Conservation (phyloP, 2,329 filamentous ascomycete species). For the Fusarium tjaetaba region DNA sequence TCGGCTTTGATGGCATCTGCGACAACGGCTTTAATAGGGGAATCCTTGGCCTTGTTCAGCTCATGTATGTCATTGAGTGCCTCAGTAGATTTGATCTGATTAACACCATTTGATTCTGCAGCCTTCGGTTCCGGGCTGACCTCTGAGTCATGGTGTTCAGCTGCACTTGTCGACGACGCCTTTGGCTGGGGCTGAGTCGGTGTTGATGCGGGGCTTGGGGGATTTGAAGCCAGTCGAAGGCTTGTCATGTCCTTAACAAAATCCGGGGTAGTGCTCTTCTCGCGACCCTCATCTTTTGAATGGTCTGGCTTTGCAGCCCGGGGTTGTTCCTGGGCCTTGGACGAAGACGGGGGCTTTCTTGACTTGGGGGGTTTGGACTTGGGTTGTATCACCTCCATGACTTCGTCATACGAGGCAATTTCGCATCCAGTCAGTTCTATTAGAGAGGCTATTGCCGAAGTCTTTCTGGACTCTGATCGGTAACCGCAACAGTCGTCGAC, state of each 20-base stretch:
- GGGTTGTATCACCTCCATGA: conserved; percentile 55
- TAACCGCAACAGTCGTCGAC: conserved; percentile 91
- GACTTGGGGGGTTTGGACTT: conserved; percentile 21
- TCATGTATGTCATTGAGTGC: background rate
- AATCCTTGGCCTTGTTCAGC: background rate
- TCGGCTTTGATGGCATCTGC: background rate
- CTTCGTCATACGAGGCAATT: conserved; percentile 66
- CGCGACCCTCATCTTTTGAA: conserved; percentile 17
- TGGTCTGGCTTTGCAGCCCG: conserved; percentile 4
- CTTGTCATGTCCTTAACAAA: conserved; percentile 47
- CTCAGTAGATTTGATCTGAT: background rate
- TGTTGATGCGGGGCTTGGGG: conserved; percentile 33
- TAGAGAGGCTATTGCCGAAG: conserved; percentile 75
- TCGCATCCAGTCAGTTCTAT: conserved; percentile 79
- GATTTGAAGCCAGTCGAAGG: conserved; percentile 44
- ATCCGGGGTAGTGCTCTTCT: conserved; percentile 43
- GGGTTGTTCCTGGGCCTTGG: conserved; percentile 19
- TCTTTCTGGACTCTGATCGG: conserved; percentile 74
- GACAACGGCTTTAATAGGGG: conserved; percentile 18
- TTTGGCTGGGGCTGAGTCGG: conserved; percentile 35
- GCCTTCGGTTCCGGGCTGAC: conserved; percentile 24
- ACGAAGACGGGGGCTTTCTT: conserved; percentile 8
- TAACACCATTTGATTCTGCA: conserved; percentile 21
- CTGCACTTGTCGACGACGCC: conserved; percentile 30
- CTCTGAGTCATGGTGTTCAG: conserved; percentile 26